Evolutionary conservation across 352 stramenopile genomes (phyloP), one percentile per base, ranked within the genome.

Genomic region (Phytophthora pinifolia): DNA sequence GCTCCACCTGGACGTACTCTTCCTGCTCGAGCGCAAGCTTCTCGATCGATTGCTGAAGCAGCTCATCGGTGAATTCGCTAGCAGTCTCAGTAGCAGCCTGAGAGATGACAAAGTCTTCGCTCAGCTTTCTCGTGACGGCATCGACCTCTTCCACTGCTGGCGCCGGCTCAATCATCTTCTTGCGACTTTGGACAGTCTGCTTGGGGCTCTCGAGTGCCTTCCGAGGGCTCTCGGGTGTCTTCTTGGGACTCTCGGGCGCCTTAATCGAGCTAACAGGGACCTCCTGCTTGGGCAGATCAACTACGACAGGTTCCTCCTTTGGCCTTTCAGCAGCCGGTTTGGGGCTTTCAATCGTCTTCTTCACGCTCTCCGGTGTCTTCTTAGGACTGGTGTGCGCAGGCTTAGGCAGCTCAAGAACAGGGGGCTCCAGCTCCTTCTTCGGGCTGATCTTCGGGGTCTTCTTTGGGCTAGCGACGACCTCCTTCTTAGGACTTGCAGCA

Each of bases 1-100:
- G 59, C 6, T 89, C 77, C 38, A 89, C 76, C 22, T 86, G 67
- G 15, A 89, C 76, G 46, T 84, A 89, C 43, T 86, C 76, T 9
- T 89, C 79, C 34, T 76, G 76, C 32, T 85, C 74, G 29, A 74
- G 54, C 43, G 70, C 66, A 37, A 72, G 51, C 25, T 62, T 86
- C 43, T 66, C 66, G 41, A 85, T 54, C 12, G 76, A 81, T 37
- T 77, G 62, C 18, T 70, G 58, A 31, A 89, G 54, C 7, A 80
- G 46, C 6, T 81, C 63, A 9, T 71, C 65, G 2, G 83, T 58
- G 52, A 87, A 79, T 15, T 43, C 59, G 46, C 39, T 65, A 13
- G 67, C 74, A 41, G 69, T 66, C 45, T 85, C 74, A 14, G 59
- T 46, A 6, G 65, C 47, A 5, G 62, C 65, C 46, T 81, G 53